Base-by-base conservation (phyloP, 441 rosid species). In the Capsella rubella region DNA sequence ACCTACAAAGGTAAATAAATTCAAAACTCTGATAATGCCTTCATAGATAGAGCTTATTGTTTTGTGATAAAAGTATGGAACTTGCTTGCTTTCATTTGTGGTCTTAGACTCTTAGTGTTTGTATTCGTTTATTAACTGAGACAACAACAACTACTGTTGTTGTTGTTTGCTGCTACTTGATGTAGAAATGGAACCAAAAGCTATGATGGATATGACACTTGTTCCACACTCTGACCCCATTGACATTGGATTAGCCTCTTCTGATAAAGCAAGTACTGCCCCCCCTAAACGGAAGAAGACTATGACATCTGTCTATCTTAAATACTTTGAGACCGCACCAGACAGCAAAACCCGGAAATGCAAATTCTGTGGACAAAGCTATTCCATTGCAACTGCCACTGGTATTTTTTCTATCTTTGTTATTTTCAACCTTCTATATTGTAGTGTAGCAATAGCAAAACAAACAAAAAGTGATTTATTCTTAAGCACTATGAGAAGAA, bases 361-460 rank as follows among this genome's bases (percentile, higher is more conserved):
- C 90, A 94, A 90, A 81, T 88, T 91, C 84, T 91, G 98, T 45
- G 93, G 95, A 29, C 97, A 94, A 80, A 87, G 87, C 86, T 94
- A 94, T 77, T 92, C 98, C 45, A 91, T 87, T 64, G 88, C 98
- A 15, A 91, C 98, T 35, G 98, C 98, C 73, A 94, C 97, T 9
- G 98, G 98, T 93, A 80, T 18, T 16, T 34, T 1, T 42, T 47
- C 7, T 59, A 18, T 34, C 67, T 29, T 21, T 53, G 60, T 67
- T 3, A 47, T 34, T 12, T 12, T 59, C 74, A 4, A 9, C 34
- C 3, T n/a, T 11, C 35, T 40, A 39, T 39, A 39, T 11, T 39
- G 43, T 3, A 8, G 13, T 21, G 2, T 2, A 21, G 25, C 25
- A 21, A 21, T 2, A 21, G 25, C 25, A 16, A 16, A 16, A 16